Evolutionary conservation across 2,329 filamentous ascomycete genomes (phyloP), one percentile per base, ranked within the genome.

Genomic region (Phialophora verrucosa): DNA sequence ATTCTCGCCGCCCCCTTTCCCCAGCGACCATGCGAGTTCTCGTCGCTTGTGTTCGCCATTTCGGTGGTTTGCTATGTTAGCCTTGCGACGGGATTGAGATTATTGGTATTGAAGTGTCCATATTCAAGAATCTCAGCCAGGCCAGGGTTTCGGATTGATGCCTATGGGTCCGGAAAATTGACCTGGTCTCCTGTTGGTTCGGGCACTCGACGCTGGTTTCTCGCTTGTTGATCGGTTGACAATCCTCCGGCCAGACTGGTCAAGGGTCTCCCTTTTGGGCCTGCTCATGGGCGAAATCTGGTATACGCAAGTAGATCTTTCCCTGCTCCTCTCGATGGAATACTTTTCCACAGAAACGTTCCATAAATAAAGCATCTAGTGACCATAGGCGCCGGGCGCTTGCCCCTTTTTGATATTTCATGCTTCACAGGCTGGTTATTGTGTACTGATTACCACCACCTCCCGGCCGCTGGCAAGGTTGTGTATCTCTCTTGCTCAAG

Each of bases 61-160:
- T 35, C 35, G 23, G 57, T n/a, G 50, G 20, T 31, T 50, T 42
- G 8, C 49, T 53, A 10, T 44, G 14, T 61, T 63, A 60, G 61
- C 29, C 38, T 56, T 55, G 47, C 58, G 62, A 62, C 58, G 44
- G 63, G 25, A 25, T 11, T 14, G 27, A 38, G 31, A 55, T 58
- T 47, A 50, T 32, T 61, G 54, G 25, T 50, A 42, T 23, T 32
- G 53, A 54, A 57, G 54, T 56, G 44, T 11, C 57, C 38, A 32
- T 59, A 44, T 59, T 17, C 57, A 59, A 35, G 57, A 35, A 38
- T 32, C 20, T 63, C 55, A 63, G 59, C 61, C 27, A 74, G 67
- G 27, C 74, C 74, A 25, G 75, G 76, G 63, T 76, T 75, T 51
- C 60, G 64, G 65, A 44, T 38, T 60, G 47, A 59, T 59, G 38